These are phyloP conservation scores for Cylindrotheca fusiformis DNA, from an alignment of 108 stramenopile genomes.

Conservation along the genomic window DNA sequence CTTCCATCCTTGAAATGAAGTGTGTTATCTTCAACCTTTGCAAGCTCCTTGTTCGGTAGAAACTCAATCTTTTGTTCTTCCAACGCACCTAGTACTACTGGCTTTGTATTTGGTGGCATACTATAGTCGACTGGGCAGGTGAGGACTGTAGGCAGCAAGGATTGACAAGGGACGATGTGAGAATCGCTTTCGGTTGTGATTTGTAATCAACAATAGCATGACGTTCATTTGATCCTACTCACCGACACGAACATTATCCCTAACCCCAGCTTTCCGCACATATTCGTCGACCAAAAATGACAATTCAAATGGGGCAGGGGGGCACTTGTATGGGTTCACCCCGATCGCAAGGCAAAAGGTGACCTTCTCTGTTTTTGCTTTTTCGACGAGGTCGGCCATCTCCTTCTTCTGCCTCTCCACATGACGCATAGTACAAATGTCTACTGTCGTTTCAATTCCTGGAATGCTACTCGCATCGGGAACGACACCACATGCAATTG, in stretches of 20 bases:
- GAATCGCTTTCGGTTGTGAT: no score
- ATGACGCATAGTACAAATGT: not conserved
- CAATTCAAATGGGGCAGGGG: slow-evolving; percentile 4
- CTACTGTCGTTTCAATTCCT: not conserved
- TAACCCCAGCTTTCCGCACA: slow-evolving; percentile 1
- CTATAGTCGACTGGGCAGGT: not conserved
- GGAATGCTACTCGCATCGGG: not conserved
- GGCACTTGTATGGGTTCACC: slow-evolving; percentile 4
- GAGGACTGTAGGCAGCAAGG: not conserved
- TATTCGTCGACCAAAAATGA: not conserved
- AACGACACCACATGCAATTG: not conserved
- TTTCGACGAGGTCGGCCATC: not conserved
- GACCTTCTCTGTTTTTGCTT: slow-evolving; percentile 3
- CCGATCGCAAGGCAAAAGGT: slow-evolving; percentile 2
- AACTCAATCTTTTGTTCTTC: not conserved
- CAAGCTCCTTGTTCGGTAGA: not conserved
- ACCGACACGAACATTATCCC: slow-evolving; percentile 4
- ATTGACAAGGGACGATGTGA: no score
- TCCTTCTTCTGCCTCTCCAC: not conserved
- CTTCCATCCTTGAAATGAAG: not conserved
- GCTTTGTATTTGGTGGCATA: not conserved
- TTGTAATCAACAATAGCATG: no score
- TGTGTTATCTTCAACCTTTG: not conserved
- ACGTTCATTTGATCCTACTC: not conserved
- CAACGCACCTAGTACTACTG: not conserved